A percentile compares a stretch with the other conserved stretches of the same genome.
These are phyloP conservation scores for Neurospora terricola DNA, from an alignment of 495 filamentous ascomycete genomes.

Conservation along the genomic window DNA sequence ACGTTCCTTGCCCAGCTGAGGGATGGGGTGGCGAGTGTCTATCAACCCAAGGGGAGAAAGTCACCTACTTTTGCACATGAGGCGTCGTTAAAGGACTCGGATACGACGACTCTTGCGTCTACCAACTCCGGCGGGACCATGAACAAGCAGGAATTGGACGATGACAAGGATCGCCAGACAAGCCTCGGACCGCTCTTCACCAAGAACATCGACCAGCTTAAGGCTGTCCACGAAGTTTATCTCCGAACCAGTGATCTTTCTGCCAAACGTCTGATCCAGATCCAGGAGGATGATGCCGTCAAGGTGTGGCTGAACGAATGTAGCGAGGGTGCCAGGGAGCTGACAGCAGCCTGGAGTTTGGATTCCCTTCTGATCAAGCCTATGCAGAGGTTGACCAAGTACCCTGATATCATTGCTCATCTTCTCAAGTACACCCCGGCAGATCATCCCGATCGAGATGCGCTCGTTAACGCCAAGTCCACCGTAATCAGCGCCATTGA, in stretches of 20 bases:
- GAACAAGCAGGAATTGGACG: conserved; percentile 26
- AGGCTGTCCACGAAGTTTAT: conserved; percentile 76
- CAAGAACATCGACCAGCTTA: conserved; percentile 63
- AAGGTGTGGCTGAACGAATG: conserved; percentile 89
- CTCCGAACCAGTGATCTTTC: conserved; percentile 79
- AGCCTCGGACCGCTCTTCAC: conserved; percentile 71
- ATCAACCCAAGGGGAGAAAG: conserved; percentile 42
- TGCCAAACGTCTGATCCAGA: conserved; percentile 60
- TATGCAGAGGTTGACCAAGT: conserved; percentile 84
- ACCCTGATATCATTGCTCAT: conserved; percentile 71
- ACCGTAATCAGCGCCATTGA: conserved; percentile 61
- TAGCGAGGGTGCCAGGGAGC: conserved; percentile 71
- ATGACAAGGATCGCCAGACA: conserved; percentile 61
- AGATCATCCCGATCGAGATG: conserved; percentile 70
- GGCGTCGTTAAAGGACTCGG: conserved; percentile 16
- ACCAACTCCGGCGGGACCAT: conserved; percentile 14
- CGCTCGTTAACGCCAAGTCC: conserved; percentile 52
- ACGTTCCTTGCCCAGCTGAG: conserved; percentile 70
- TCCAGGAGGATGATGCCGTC: conserved; percentile 66
- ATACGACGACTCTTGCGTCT: conserved; percentile 22
- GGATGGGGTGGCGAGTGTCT: conserved; percentile 62
- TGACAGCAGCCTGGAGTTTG: conserved; percentile 87
- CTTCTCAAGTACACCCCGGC: conserved; percentile 67
- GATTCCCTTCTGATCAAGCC: conserved; percentile 94
- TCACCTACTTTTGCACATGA: conserved; percentile 25